phyloP scores from a whole-genome alignment of 352 stramenopile genomes.

The Thalassiosira ordinaria region DNA sequence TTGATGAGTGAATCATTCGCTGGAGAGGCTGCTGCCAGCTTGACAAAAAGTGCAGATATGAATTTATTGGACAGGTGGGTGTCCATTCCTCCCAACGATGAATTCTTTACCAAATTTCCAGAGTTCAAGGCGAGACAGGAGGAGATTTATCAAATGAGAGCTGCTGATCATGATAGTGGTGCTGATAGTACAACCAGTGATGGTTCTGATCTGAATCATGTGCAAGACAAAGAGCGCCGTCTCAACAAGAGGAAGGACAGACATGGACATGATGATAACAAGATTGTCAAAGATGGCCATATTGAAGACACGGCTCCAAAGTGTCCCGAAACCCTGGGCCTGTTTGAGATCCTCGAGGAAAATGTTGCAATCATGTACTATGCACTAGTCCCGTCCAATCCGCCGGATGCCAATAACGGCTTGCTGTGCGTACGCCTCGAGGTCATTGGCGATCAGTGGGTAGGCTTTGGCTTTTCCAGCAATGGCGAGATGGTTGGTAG shows the following conservation, averaged over 20 bases:
- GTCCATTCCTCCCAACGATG: constrained; percentile 42
- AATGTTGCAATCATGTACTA: constrained; percentile 13
- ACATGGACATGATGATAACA: too few species aligned
- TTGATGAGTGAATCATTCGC: neutral
- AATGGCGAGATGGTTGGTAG: constrained; percentile 28
- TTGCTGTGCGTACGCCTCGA: constrained; percentile 28
- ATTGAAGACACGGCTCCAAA: too few species aligned
- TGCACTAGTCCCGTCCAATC: constrained; percentile 7
- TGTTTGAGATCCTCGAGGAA: constrained; percentile 3
- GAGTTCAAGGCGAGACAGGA: constrained; percentile 30
- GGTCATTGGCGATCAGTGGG: constrained; percentile 11
- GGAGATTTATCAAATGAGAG: constrained; percentile 35
- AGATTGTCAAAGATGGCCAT: neutral
- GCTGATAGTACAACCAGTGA: neutral
- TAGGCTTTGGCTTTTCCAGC: constrained; percentile 23
- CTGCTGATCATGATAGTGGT: neutral
- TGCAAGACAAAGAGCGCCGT: too few species aligned
- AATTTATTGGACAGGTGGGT: constrained; percentile 11
- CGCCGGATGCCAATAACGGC: constrained; percentile 13
- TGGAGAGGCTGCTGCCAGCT: neutral
- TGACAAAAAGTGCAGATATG: neutral
- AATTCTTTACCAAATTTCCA: constrained; percentile 40
- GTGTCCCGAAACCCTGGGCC: constrained; percentile 12
- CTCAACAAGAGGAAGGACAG: neutral
- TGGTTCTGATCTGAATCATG: too few species aligned